phyloP scores from a whole-genome alignment of 257 asterid genomes.

The Solanum stenotomum region DNA sequence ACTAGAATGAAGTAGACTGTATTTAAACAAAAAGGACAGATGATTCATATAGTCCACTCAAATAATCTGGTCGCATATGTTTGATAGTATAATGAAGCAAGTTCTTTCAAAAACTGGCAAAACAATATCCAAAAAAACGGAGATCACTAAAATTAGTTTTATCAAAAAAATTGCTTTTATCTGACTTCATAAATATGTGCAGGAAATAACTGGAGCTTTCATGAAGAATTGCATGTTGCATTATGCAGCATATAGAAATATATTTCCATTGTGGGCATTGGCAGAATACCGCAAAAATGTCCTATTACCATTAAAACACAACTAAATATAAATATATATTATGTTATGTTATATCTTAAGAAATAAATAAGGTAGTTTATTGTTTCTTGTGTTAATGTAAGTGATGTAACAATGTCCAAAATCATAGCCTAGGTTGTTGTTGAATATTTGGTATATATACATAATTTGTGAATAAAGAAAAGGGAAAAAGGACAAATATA shows the following conservation, averaged over 20 bases:
- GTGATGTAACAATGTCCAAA: too few relatives aligned
- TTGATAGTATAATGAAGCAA: not conserved
- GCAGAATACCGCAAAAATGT: conserved; percentile 59
- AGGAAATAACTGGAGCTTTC: conserved; percentile 77
- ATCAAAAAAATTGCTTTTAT: not conserved
- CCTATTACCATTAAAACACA: not conserved
- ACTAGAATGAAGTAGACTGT: not conserved
- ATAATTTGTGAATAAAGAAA: too few relatives aligned
- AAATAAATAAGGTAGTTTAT: too few relatives aligned
- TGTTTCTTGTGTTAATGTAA: too few relatives aligned
- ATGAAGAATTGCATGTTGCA: conserved; percentile 80
- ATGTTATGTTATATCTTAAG: not conserved
- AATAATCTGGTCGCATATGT: not conserved
- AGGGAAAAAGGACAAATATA: too few relatives aligned
- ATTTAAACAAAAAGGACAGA: not conserved
- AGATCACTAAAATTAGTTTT: not conserved
- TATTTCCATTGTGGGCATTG: conserved; percentile 66
- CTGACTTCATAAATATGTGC: not conserved
- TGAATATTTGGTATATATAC: too few relatives aligned
- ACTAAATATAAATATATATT: not conserved
- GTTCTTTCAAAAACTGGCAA: not conserved
- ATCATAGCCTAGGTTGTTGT: too few relatives aligned
- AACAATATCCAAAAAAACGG: too few relatives aligned
- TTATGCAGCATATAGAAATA: conserved; percentile 64
- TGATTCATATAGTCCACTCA: not conserved